Base-by-base conservation (phyloP, 31 red algal species). In the Porphyra umbilicalis region DNA sequence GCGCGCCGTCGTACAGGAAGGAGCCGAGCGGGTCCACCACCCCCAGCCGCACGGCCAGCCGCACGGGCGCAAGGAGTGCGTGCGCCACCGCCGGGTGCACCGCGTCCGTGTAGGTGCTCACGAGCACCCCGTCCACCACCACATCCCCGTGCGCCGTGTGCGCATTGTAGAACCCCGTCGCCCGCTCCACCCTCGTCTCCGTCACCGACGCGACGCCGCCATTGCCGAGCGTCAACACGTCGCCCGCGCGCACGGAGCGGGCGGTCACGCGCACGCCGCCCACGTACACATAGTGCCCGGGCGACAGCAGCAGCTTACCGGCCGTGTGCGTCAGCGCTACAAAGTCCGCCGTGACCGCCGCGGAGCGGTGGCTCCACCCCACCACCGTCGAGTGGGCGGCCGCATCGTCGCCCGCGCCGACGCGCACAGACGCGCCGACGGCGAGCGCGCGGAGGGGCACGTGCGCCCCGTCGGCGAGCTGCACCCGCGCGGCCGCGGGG, bases 71-170 rank as follows among this genome's bases (percentile, higher is more conserved):
- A 16, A 94, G 91, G 8, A 89, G 75, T n/a, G 77, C 57, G 35
- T 57, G 80, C 33, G 91, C 91, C 25, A 83, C 78, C 38, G 18
- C 29, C 35, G 91, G 82, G 10, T 79, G 16, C 9, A 85, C 91
- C 8, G 87, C 87, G n/a, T 77, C 85, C 31, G 91, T 94, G 80
- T 84, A 94, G 0, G 91, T 94, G 35, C 83, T 87, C 14, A 85
- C 83, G 18, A 85, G 10, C 25, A 94, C 78, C 9, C 85, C 87
- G 75, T 94, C 81, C 25, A 94, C 91, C 38, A 94, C 81, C 34
- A 94, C 88, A 38, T 86, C 80, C 76, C 91, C 91, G 75, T 86
- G 79, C 35, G 83, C 79, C n/a, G 91, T 94, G 10, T 94, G 91
- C 38, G 91, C 85, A 79, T 94, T 89, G 68, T 83, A 89, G 32